Evolutionary conservation across 148 eudicot genomes (phyloP).

Genomic region (Heliamphora exappendiculata): DNA sequence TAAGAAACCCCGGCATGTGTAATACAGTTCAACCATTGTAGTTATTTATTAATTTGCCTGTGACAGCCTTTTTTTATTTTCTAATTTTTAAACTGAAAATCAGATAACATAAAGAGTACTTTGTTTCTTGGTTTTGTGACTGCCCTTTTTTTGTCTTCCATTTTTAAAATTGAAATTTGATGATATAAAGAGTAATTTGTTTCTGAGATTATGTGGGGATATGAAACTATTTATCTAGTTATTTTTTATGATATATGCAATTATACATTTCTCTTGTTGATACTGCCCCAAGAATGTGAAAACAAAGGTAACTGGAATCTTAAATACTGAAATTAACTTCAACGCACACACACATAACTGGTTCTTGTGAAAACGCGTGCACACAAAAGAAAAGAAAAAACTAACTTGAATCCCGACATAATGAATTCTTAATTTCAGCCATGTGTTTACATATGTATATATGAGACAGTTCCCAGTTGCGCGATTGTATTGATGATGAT

Average conservation of each 20-base stretch:
- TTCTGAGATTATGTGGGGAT: neutral
- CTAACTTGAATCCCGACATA: too few species aligned
- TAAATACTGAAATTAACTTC: neutral
- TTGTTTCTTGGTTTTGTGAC: neutral
- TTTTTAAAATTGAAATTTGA: neutral
- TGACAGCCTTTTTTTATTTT: neutral
- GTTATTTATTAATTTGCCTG: slow-evolving; percentile 5
- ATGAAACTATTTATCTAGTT: neutral
- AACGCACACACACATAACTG: too few species aligned
- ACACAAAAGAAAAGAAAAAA: too few species aligned
- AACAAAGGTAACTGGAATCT: neutral
- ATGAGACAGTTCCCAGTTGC: neutral
- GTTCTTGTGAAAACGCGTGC: too few species aligned
- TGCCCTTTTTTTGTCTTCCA: neutral
- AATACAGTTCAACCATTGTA: slow-evolving; percentile 38
- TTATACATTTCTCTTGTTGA: too few species aligned
- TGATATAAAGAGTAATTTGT: neutral
- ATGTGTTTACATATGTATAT: neutral
- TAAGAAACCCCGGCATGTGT: slow-evolving; percentile 90
- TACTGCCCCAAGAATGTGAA: neutral
- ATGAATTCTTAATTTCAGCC: neutral
- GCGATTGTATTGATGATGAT: neutral
- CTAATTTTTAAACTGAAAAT: neutral
- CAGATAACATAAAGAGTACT: neutral
- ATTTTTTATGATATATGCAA: neutral